Evolutionary conservation across 2,329 filamentous ascomycete species (phyloP).

Genomic region (Camillea tinctor): DNA sequence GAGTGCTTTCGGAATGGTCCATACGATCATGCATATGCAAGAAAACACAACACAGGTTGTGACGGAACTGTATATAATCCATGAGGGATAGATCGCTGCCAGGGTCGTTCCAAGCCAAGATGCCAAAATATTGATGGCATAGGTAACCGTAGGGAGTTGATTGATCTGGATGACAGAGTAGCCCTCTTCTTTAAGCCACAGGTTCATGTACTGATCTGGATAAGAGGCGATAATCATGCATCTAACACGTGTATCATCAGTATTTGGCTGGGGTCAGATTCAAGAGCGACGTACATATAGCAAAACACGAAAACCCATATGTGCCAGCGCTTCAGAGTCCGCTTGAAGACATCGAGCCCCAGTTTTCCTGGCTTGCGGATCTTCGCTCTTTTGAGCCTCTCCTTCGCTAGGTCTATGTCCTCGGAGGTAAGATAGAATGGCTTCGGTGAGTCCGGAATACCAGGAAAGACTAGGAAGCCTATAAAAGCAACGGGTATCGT

Average conservation of each 20-base stretch:
- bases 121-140: slow-evolving; percentile 47
- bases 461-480: slow-evolving; percentile 46
- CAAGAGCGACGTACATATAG: slow-evolving; percentile 42
- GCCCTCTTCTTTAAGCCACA: slow-evolving; percentile 50
- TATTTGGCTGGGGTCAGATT: neutral
- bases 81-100: slow-evolving; percentile 49
- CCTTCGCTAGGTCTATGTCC: slow-evolving; percentile 38
- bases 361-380: slow-evolving; percentile 41
- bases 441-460: slow-evolving; percentile 40
- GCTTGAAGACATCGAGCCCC: slow-evolving; percentile 42
- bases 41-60: slow-evolving; percentile 42
- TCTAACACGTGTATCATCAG: slow-evolving; percentile 20
- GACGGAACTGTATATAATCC: slow-evolving; percentile 45
- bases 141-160: slow-evolving; percentile 46
- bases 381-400: slow-evolving; percentile 29
- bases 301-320: slow-evolving; percentile 49
- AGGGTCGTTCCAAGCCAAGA: slow-evolving; percentile 50
- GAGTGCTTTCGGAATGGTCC: slow-evolving; percentile 48
- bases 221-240: slow-evolving; percentile 47
- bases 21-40: slow-evolving; percentile 45
- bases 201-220: slow-evolving; percentile 47
- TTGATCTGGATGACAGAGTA: slow-evolving; percentile 50
- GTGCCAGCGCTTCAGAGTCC: slow-evolving; percentile 48
- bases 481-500: slow-evolving; percentile 50
- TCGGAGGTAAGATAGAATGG: slow-evolving; percentile 36